Evolutionary conservation across 345 rosid species (phyloP).

Genomic region (Limnanthes douglasii): DNA sequence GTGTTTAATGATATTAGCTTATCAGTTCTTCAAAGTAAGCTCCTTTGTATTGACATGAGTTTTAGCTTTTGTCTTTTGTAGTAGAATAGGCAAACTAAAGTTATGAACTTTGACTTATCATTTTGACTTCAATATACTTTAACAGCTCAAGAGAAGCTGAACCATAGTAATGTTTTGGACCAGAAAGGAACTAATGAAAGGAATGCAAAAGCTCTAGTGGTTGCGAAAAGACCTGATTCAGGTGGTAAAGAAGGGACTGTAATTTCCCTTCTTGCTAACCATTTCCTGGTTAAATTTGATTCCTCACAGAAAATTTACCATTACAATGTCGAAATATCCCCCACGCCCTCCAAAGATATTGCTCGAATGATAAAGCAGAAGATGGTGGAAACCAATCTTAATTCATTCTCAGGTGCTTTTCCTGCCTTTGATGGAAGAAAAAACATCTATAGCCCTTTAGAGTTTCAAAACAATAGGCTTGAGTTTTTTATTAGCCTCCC

Average conservation of each 20-base stretch:
- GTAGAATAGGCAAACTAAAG: not conserved
- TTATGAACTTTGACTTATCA: slow-evolving; percentile 13
- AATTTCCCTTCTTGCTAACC: slow-evolving; percentile 78
- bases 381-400: slow-evolving; percentile 44
- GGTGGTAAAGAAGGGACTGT: slow-evolving; percentile 77
- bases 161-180: slow-evolving; percentile 14
- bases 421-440: slow-evolving; percentile 85
- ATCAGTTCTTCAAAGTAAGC: not conserved
- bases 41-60: slow-evolving; percentile 10
- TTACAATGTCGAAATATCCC: slow-evolving; percentile 79
- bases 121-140: slow-evolving; percentile 9
- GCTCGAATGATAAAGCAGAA: slow-evolving; percentile 80
- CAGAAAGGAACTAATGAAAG: slow-evolving; percentile 25
- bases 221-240: slow-evolving; percentile 64
- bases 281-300: slow-evolving; percentile 73
- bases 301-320: slow-evolving; percentile 61
- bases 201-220: slow-evolving; percentile 26
- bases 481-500: slow-evolving; percentile 84
- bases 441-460: slow-evolving; percentile 72
- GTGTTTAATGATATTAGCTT: too few relatives aligned
- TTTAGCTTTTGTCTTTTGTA: slow-evolving; percentile 7
- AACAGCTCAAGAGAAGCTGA: slow-evolving; percentile 29
- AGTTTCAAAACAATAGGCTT: slow-evolving; percentile 70
- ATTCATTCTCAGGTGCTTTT: slow-evolving; percentile 35
- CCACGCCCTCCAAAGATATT: slow-evolving; percentile 62